Base-by-base conservation (phyloP, 2,329 filamentous ascomycete species). In the Elsinoe perseae region DNA sequence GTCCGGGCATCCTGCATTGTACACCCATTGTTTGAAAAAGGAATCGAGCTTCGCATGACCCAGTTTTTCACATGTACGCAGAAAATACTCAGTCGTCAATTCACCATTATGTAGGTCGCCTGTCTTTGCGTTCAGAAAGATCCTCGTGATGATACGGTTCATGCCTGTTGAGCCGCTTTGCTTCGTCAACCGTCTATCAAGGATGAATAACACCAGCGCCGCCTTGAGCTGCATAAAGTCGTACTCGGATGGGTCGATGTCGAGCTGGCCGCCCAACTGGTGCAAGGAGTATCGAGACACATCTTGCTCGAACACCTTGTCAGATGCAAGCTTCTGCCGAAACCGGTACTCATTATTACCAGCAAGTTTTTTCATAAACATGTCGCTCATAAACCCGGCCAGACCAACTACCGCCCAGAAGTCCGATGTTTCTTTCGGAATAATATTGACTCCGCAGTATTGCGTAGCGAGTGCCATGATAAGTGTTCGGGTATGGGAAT, bases 321-420 rank as follows among this genome's bases (percentile, higher is more conserved):
- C 92, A 0, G 89, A 84, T 70, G 89, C 81, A 34, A 82, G 77
- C 71, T 97, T 97, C 70, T 95, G 86, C 34, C 89, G 84, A 68
- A 90, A 97, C 9, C 90, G 81, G 68, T 95, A 93, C 64, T 95
- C 89, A 67, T 98, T 98, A 67, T 95, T 95, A 6, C 93, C 93
- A 66, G 89, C 95, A 2, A 98, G 77, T 62, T 84, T 85, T 68
- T 85, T 89, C 80, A 97, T 88, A 70, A 95, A 96, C 3, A 89
- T 80, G 64, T 96, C 92, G 1, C 92, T 90, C 80, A 98, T 95
- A 74, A 89, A 98, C 75, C 92, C 91, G 0, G 92, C 87, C 46
- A 95, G 86, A 12, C 92, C 95, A 55, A 93, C 80, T 10, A 92
- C 85, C 18, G 95, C 83, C 93, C 93, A 98, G 55, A 84, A 82